A percentile compares a stretch with the other conserved stretches of the same genome.
Evolutionary conservation across 2,329 filamentous ascomycete genomes (phyloP).

Genomic region (Hymenoscyphus linearis): DNA sequence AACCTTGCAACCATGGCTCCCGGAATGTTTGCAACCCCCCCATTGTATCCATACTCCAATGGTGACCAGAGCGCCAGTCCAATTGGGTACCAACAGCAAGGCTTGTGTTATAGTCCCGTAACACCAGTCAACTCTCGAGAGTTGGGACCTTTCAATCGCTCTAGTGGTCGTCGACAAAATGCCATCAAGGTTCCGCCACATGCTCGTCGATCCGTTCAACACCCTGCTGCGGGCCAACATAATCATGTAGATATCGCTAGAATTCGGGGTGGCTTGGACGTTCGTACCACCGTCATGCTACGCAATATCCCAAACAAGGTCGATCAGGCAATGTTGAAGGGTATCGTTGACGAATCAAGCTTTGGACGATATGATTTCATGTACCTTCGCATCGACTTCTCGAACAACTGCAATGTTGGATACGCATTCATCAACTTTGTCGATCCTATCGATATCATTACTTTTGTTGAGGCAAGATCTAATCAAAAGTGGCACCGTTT

Average conservation of each 20-base stretch:
- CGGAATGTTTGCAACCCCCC: neutral
- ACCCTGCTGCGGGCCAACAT: slow-evolving; percentile 44
- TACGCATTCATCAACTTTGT: slow-evolving; percentile 97
- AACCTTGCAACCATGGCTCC: neutral
- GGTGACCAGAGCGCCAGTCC: slow-evolving; percentile 2
- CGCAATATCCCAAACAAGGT: slow-evolving; percentile 93
- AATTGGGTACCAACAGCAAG: slow-evolving; percentile 2
- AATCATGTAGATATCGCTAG: slow-evolving; percentile 57
- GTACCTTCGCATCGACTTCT: slow-evolving; percentile 87
- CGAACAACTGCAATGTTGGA: slow-evolving; percentile 83
- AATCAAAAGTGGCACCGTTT: slow-evolving; percentile 76
- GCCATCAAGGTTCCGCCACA: slow-evolving; percentile 34
- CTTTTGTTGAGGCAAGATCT: slow-evolving; percentile 68
- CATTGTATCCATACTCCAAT: slow-evolving; percentile 4
- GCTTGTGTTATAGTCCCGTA: neutral
- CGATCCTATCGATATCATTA: slow-evolving; percentile 66
- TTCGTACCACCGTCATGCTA: slow-evolving; percentile 83
- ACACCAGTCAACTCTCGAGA: slow-evolving; percentile 13
- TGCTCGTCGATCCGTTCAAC: slow-evolving; percentile 35
- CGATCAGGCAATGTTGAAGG: slow-evolving; percentile 70
- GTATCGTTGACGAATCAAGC: slow-evolving; percentile 71
- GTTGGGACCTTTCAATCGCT: slow-evolving; percentile 11
- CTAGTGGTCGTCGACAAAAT: slow-evolving; percentile 34
- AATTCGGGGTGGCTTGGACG: slow-evolving; percentile 63
- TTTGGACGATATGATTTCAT: slow-evolving; percentile 88